Base-by-base conservation (phyloP, 345 rosid species). In the Salix dunnii region DNA sequence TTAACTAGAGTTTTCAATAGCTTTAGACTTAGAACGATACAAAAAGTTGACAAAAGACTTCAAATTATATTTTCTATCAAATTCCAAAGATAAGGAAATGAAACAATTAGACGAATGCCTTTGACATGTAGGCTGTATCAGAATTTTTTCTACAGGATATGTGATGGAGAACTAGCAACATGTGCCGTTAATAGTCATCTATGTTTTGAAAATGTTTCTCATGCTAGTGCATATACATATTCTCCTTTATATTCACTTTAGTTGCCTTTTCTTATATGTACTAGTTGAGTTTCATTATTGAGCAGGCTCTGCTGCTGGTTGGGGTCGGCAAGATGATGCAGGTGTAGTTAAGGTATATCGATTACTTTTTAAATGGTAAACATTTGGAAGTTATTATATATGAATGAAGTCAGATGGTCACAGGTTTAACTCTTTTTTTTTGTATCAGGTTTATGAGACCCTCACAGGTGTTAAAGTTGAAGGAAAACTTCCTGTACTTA, bases 301-400 rank as follows among this genome's bases (percentile, higher is more conserved):
- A 75, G 60, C 89, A 94, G 97, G 97, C 66, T 94, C 97, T 21
- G 97, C 99, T 82, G 95, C 97, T 71, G 97, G 99, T 46, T 94
- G 97, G 97, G 97, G 99, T 77, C 85, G 94, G 77, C 92, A 81
- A 82, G 97, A 92, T 82, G 97, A 94, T 80, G 91, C 99, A 76
- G 97, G 94, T 67, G 97, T 94, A 27, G 99, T 94, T 68, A 92
- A 92, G 97, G 99, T 94, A 85, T 70, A 80, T 14, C 28, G 27
- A 25, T 53, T 20, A 35, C 67, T 11, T 53, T 64, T 27, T 17
- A 72, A 38, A 48, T 49, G 6, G 25, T 28, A 7, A 14, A 53
- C 60, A 18, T 62, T 48, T 40, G 43, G 43, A 71, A 80, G 63
- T 33, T 66, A 40, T 3, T 43, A 67, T 23, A 3, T 53, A 28